Evolutionary conservation across 1,284 basidiomycete genomes (phyloP), one percentile per base, ranked within the genome.

Genomic region (Fomitiporia mediterranea): DNA sequence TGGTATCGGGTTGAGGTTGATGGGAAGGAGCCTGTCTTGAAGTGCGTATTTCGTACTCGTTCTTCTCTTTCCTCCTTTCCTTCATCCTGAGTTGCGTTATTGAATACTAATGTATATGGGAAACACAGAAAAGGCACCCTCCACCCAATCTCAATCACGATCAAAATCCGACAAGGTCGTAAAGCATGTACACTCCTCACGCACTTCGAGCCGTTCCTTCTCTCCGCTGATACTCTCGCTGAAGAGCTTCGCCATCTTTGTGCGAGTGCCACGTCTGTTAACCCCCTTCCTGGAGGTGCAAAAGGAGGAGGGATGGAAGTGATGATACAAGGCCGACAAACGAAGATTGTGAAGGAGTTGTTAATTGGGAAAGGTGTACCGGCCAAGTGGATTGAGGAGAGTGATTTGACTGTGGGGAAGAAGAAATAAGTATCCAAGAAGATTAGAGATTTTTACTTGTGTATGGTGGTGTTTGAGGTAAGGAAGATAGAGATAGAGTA

Each of bases 281-380:
- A 79, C 0, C 79, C 81, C 0, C 58, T 79, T 6, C 71, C 73
- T 0, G 64, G 61, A 1, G 83, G 80, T 62, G 67, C 74, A 5
- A 70, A 74, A 9, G 44, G 25, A 6, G 21, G 5, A 44, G 79
- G 77, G 2, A 66, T 82, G 53, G 86, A 93, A 64, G 83, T 94
- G 4, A 74, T 89, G 65, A 84, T 94, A 0, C 91, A 94, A 67
- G 92, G 92, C 0, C 88, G 86, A 60, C 91, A 94, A 65, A 73
- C 78, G 44, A 81, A 82, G 63, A 72, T 76, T 1, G 84, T 91
- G 13, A 74, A 75, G 13, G 84, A 87, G 8, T 78, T 90, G 58
- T 69, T 95, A 39, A 65, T 79, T 1, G 77, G 72, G 28, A 80
- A 80, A 59, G 90, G 92, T 0, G 80, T 94, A 37, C 89, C 91